These are phyloP conservation scores for Trichoderma atrobrunneum DNA, from an alignment of 2,329 filamentous ascomycete genomes.

Conservation along the genomic window DNA sequence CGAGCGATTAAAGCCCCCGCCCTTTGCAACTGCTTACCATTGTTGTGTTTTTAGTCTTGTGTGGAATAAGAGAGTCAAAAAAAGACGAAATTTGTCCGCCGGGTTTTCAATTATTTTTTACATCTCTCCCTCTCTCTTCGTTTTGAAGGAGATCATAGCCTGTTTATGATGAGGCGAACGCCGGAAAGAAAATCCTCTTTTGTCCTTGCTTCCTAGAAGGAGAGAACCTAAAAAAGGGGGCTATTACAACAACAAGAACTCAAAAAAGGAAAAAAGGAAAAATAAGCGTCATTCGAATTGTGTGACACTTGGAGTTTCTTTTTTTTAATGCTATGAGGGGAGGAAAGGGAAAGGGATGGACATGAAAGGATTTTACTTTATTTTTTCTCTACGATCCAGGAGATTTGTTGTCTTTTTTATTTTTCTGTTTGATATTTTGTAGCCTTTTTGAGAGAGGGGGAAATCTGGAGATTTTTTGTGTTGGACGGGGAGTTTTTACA, in stretches of 20 bases:
- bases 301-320: neutral
- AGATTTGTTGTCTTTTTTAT: neutral
- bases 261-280: neutral
- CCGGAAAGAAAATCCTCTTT: neutral
- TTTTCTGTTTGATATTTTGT: neutral
- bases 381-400: neutral
- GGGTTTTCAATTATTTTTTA: neutral
- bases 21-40: slow-evolving; percentile 13
- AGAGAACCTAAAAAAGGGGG: neutral
- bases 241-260: neutral
- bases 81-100: neutral
- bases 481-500: neutral
- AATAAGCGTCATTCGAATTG: neutral
- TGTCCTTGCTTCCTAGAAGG: neutral
- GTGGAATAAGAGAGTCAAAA: slow-evolving; percentile 1
- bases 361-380: neutral
- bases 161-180: neutral
- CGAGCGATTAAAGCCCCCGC: slow-evolving; percentile 6
- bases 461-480: neutral
- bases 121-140: neutral
- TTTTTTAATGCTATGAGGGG: neutral
- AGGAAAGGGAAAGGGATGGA: neutral
- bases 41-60: slow-evolving; percentile 3
- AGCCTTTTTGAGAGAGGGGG: neutral
- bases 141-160: neutral